Base-by-base conservation (phyloP, 1,284 basidiomycete genomes). In the Ceratobasidium theobromae region DNA sequence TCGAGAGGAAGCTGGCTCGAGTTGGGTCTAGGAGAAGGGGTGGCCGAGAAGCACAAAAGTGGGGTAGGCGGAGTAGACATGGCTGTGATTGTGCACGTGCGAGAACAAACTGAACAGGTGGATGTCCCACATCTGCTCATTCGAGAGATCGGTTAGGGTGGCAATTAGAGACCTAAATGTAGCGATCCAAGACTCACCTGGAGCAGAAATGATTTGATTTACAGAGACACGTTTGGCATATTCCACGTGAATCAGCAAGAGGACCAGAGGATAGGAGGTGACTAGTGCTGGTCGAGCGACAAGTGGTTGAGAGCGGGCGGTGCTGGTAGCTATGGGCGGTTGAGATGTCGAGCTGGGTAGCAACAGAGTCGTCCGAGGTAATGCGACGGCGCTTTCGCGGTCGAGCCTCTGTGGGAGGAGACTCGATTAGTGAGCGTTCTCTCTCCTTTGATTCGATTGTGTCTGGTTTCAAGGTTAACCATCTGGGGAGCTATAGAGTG, bases 301-400 rank as follows among this genome's bases (percentile, higher is more conserved):
- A 18, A 16, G 21, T 23, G 27, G 40, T 6, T n/a, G 58, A 48
- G 35, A 27, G 46, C 27, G 33, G 41, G 33, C 18, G 48, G 35
- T 45, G 48, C 30, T 23, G 33, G 45, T n/a, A 23, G 21, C 9
- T 32, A 27, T 18, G n/a, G 32, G 43, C 9, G 45, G 12, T 5
- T 28, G 48, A 43, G 58, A 6, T 32, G 55, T 60, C 32, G 43
- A 30, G 25, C n/a, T 45, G 55, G 43, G 55, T 21, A 25, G 27
- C 55, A 45, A 35, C 18, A 25, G 45, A 14, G 18, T 32, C 25
- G 25, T 21, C 41, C 2, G 58, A 62, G 21, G 45, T 27, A 21
- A 62, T 48, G 25, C 58, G 58, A 30, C 48, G 58, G 40, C 58
- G 58, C 58, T 62, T 62, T 40, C 58, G 58, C 1, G 58, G 58